Evolutionary conservation across 495 filamentous ascomycete species (phyloP).

Genomic region (Talaromyces nanjingensis): DNA sequence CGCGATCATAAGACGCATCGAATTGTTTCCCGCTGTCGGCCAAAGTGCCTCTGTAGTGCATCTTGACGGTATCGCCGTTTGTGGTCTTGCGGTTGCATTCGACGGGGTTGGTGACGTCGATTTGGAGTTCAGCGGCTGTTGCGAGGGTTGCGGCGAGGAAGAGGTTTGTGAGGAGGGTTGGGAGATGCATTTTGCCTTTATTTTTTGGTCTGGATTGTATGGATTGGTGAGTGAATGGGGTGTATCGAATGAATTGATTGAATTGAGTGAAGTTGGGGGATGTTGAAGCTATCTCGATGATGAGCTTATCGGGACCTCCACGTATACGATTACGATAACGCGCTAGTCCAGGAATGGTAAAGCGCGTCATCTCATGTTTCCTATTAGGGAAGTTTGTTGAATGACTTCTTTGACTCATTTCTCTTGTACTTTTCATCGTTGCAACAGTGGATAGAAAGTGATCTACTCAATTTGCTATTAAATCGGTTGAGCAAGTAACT

Average conservation of each 20-base stretch:
- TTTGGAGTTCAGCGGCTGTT: constrained; percentile 45
- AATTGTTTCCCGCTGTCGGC: constrained; percentile 44
- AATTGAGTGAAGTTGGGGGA: not conserved
- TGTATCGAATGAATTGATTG: not conserved
- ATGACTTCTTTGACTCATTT: not conserved
- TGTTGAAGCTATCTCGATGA: not conserved
- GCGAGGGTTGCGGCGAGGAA: constrained; percentile 40
- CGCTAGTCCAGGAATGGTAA: not conserved
- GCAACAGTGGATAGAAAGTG: too few species aligned
- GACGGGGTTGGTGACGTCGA: constrained; percentile 67
- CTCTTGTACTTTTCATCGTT: too few species aligned
- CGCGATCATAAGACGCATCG: constrained; percentile 63
- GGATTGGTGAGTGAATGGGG: too few species aligned
- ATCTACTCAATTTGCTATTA: too few species aligned
- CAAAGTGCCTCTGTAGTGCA: constrained; percentile 85
- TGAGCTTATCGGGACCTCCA: not conserved
- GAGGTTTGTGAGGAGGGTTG: constrained; percentile 50
- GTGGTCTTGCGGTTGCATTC: constrained; percentile 67
- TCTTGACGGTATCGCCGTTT: constrained; percentile 69
- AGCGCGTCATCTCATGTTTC: not conserved
- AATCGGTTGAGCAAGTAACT: too few species aligned
- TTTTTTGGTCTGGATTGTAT: not conserved
- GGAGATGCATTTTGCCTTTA: not conserved
- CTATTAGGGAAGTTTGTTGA: not conserved
- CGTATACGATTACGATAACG: not conserved